phyloP scores from a whole-genome alignment of 2,329 filamentous ascomycete species.

The Trichoderma guizhouense region DNA sequence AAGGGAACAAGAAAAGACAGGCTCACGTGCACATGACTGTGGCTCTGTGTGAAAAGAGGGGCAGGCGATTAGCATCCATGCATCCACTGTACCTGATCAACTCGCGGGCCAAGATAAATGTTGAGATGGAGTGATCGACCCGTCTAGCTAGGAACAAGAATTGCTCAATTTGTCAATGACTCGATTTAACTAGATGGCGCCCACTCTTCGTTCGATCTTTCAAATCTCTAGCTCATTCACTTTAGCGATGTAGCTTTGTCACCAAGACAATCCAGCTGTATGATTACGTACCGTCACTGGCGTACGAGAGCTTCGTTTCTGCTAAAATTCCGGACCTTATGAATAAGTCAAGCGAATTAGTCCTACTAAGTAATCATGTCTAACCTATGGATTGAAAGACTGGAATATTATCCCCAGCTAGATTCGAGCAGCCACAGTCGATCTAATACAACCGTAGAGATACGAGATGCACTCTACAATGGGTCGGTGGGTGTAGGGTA shows the following conservation, averaged over 20 bases:
- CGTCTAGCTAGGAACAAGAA: not conserved
- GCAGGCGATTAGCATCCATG: not conserved
- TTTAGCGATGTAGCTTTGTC: not conserved
- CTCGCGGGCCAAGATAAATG: not conserved
- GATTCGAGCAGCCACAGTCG: not conserved
- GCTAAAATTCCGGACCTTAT: not conserved
- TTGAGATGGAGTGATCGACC: not conserved
- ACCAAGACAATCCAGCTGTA: not conserved
- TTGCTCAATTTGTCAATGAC: not conserved
- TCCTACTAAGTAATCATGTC: rapidly evolving
- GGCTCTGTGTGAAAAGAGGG: not conserved
- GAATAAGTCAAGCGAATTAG: not conserved
- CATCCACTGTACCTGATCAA: not conserved
- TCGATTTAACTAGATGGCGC: not conserved
- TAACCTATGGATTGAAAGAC: not conserved
- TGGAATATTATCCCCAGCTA: not conserved
- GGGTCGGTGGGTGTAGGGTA: not conserved
- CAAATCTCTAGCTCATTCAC: not conserved
- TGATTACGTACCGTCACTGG: rapidly evolving
- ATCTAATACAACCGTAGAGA: not conserved
- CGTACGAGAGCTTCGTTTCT: too few relatives aligned
- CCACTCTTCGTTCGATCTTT: not conserved
- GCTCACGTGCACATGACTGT: not conserved
- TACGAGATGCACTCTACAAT: not conserved
- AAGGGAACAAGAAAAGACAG: not conserved